Percentiles rank a stretch among this genome's conserved stretches.
Conservation (phyloP, 192 early-diverging fungal genomes). For the Entrophospora sp. region DNA sequence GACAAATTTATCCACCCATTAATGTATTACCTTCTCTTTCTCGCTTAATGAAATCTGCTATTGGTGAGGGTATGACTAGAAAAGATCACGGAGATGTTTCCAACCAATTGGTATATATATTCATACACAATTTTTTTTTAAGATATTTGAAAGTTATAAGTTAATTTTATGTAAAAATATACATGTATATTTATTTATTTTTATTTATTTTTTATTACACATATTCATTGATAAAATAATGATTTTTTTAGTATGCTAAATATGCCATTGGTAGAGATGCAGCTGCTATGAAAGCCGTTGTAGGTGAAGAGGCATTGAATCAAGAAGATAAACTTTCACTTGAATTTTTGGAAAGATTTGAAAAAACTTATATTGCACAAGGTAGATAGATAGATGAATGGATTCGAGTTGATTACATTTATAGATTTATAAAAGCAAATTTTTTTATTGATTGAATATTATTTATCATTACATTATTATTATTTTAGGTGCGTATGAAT, state of each 20-base stretch:
- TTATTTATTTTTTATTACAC: background rate
- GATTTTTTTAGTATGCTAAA: conserved; percentile 74
- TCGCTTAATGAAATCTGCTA: conserved; percentile 98
- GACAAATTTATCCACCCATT: conserved; percentile 99
- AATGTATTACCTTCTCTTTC: conserved; percentile 98
- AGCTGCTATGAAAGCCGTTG: conserved; percentile 99
- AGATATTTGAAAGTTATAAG: no score
- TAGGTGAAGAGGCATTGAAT: conserved; percentile 98
- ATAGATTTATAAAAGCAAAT: no score
- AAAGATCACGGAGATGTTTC: conserved; percentile 99
- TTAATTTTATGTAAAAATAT: no score
- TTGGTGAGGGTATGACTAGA: conserved; percentile 95
- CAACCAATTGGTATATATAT: conserved; percentile 73
- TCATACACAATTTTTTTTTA: no score
- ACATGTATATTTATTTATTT: conserved; percentile 14
- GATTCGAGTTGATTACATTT: no score
- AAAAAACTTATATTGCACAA: conserved; percentile 95
- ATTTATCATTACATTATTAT: background rate
- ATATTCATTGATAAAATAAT: background rate
- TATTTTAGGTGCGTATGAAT: conserved; percentile 75
- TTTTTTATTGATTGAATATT: background rate
- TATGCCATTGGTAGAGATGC: conserved; percentile 99
- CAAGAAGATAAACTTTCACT: conserved; percentile 95
- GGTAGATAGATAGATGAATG: conserved; percentile 51
- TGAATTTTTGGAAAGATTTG: conserved; percentile 99